Conservation (phyloP, 106 monocot species). For the Hemerocallis citrina region DNA sequence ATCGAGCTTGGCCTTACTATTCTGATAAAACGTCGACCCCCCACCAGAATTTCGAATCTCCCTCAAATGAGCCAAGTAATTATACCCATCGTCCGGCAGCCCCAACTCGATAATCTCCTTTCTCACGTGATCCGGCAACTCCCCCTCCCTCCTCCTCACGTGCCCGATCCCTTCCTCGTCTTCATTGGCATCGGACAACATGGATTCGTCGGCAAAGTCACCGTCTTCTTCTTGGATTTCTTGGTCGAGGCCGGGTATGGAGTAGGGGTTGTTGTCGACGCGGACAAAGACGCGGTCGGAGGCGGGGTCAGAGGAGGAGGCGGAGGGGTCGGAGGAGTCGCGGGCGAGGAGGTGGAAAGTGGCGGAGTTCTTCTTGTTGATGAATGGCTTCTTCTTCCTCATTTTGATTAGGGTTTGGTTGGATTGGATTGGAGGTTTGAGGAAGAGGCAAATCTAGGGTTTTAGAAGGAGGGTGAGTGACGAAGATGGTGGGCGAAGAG, state of each 20-base stretch:
- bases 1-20: constrained; percentile 50
- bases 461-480: too few species aligned
- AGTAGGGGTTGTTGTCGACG: constrained; percentile 58
- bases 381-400: constrained; percentile 52
- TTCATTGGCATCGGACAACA: constrained; percentile 44
- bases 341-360: constrained; percentile 63
- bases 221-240: constrained; percentile 6
- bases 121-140: constrained; percentile 48
- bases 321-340: constrained; percentile 22
- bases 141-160: not conserved
- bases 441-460: too few species aligned
- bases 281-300: constrained; percentile 76
- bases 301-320: not conserved
- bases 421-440: too few species aligned
- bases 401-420: too few species aligned
- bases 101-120: constrained; percentile 78
- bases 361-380: constrained; percentile 66
- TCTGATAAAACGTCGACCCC: constrained; percentile 43
- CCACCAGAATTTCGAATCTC: constrained; percentile 60
- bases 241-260: constrained; percentile 14
- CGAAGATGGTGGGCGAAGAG: too few species aligned
- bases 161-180: constrained; percentile 1
- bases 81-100: constrained; percentile 84
- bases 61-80: constrained; percentile 73
- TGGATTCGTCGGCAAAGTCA: constrained; percentile 17